A percentile compares a stretch with the other conserved stretches of the same genome.
Evolutionary conservation across 2,329 filamentous ascomycete genomes (phyloP).

Genomic region (Myotisia sp.): DNA sequence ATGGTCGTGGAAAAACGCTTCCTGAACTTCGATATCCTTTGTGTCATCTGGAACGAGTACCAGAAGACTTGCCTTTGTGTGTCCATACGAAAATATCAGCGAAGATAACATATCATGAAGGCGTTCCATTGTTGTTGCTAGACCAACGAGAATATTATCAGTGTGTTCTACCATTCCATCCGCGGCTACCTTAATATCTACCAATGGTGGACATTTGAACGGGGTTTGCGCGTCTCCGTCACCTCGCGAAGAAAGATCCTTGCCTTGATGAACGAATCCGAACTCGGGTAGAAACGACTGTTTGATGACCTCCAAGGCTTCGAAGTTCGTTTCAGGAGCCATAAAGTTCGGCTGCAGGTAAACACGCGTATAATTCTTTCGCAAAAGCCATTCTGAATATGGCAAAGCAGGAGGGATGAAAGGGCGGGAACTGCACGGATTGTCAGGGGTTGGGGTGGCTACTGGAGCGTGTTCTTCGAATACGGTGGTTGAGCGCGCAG

Average conservation of each 20-base stretch:
- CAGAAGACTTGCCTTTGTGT: conserved; percentile 27
- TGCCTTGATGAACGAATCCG: conserved; percentile 26
- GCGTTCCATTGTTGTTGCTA: conserved; percentile 31
- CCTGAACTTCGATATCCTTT: conserved; percentile 25
- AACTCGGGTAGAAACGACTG: conserved; percentile 26
- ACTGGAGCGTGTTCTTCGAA: too few relatives aligned
- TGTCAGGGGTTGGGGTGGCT: too few relatives aligned
- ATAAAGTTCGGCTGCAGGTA: conserved; percentile 29
- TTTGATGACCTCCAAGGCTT: conserved; percentile 26
- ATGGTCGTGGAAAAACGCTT: conserved; percentile 29
- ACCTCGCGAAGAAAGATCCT: conserved; percentile 18
- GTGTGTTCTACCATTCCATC: conserved; percentile 28
- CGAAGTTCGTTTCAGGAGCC: conserved; percentile 24
- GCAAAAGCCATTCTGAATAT: conserved; percentile 29
- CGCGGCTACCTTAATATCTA: conserved; percentile 28
- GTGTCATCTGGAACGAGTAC: conserved; percentile 30
- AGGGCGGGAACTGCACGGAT: too few relatives aligned
- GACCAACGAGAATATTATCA: conserved; percentile 28
- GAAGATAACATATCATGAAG: conserved; percentile 28
- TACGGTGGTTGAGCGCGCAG: too few relatives aligned
- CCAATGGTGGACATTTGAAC: conserved; percentile 25
- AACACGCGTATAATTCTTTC: conserved; percentile 32
- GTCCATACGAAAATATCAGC: conserved; percentile 30
- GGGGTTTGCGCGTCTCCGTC: conserved; percentile 20
- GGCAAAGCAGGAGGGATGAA: conserved; percentile 22